Percentiles rank a stretch among this genome's conserved stretches.
Evolutionary conservation across 2,329 filamentous ascomycete genomes (phyloP).

Genomic region (Sphaerulina populicola): DNA sequence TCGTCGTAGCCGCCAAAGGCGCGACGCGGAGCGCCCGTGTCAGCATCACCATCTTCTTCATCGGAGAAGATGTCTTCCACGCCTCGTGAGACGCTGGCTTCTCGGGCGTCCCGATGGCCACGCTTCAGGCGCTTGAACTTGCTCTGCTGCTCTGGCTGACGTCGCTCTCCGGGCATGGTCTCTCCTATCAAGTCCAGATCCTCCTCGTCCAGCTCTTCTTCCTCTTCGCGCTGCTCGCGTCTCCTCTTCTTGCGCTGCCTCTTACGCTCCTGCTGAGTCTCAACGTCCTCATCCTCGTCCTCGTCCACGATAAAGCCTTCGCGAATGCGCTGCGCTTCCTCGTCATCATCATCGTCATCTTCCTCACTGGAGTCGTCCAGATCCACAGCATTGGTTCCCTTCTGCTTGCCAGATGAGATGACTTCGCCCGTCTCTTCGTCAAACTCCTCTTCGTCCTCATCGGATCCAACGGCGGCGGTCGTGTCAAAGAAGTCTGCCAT

Average conservation of each 20-base stretch:
- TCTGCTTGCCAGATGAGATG: conserved; percentile 25
- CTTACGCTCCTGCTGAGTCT: conserved; percentile 49
- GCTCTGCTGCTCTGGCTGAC: conserved; percentile 56
- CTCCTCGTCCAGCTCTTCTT: conserved; percentile 81
- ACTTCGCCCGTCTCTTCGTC: conserved; percentile 65
- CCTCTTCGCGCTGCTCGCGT: conserved; percentile 72
- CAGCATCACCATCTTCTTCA: conserved; percentile 64
- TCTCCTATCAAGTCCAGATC: conserved; percentile 92
- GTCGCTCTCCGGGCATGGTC: conserved; percentile 61
- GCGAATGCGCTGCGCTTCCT: conserved; percentile 67
- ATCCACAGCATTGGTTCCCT: conserved; percentile 36
- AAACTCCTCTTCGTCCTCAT: conserved; percentile 74
- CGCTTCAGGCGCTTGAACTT: conserved; percentile 97
- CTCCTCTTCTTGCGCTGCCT: conserved; percentile 68
- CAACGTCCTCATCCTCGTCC: conserved; percentile 72
- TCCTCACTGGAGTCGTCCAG: conserved; percentile 85
- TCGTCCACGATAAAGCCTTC: conserved; percentile 96
- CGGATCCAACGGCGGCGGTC: conserved; percentile 75
- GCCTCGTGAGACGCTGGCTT: conserved; percentile 56
- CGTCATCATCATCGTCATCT: conserved; percentile 76
- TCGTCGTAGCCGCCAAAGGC: conserved; percentile 52
- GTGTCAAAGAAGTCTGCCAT: conserved; percentile 58
- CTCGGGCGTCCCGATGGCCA: conserved; percentile 66
- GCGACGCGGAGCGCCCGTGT: conserved; percentile 38
- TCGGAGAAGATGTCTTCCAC: conserved; percentile 93